Conservation (phyloP, 352 stramenopile species). For the Phytophthora syringae region DNA sequence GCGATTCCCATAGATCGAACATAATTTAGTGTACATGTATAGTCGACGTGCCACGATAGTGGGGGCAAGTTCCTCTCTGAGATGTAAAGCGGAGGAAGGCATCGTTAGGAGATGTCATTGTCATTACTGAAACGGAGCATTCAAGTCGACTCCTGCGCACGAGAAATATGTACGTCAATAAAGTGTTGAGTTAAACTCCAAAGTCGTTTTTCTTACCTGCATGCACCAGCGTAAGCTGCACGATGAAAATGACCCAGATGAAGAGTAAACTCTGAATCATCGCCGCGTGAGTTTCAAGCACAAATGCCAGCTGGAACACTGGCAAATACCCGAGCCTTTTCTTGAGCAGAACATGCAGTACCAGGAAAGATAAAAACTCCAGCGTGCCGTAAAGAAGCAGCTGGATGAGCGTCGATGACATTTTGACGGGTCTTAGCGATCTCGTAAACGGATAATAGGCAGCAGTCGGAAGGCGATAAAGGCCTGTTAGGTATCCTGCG, state of each 20-base stretch:
- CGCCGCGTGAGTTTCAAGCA: conserved; percentile 35
- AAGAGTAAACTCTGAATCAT: conserved; percentile 28
- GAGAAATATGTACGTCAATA: not conserved
- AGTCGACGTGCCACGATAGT: no score
- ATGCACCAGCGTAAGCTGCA: conserved; percentile 34
- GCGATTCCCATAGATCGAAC: no score
- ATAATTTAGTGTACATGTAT: no score
- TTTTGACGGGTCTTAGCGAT: not conserved
- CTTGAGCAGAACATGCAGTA: conserved; percentile 9
- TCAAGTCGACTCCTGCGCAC: no score
- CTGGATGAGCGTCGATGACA: conserved; percentile 12
- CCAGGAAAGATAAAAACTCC: conserved; percentile 27
- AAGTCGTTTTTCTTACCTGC: no score
- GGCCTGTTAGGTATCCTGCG: conserved; percentile 15
- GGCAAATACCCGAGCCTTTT: conserved; percentile 24
- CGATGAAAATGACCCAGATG: conserved; percentile 26
- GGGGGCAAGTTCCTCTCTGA: no score
- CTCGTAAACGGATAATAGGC: conserved; percentile 23
- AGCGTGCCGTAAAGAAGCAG: conserved; percentile 28
- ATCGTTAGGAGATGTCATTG: no score
- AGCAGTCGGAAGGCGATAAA: conserved; percentile 30
- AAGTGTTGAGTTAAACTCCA: no score
- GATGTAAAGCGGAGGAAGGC: no score
- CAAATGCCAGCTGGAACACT: conserved; percentile 38
- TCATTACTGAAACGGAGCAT: no score